phyloP scores from a whole-genome alignment of 306 rosid genomes.

The Sophora flavescens region DNA sequence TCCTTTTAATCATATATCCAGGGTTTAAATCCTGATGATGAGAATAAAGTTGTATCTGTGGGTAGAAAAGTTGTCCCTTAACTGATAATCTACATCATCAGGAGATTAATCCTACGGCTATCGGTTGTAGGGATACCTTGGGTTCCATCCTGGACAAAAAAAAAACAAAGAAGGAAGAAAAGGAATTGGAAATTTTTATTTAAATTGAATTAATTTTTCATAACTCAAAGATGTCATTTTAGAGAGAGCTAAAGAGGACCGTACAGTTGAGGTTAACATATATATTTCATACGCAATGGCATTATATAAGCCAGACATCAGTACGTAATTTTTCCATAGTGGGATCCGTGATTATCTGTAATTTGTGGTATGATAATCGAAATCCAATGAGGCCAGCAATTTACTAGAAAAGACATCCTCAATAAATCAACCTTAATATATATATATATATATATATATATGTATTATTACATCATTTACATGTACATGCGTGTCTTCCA shows the following conservation, averaged over 20 bases:
- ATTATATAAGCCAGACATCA: neutral
- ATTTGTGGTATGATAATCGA: neutral
- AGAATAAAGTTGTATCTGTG: too few relatives aligned
- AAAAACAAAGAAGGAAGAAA: neutral
- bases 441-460: too few relatives aligned
- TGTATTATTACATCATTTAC: neutral
- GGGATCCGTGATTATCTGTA: neutral
- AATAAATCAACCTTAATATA: neutral
- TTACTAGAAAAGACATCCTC: neutral
- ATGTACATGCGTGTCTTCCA: too few relatives aligned
- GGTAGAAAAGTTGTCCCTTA: too few relatives aligned
- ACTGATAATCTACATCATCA: too few relatives aligned
- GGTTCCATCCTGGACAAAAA: too few relatives aligned
- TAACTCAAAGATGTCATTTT: neutral
- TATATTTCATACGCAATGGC: slow-evolving; percentile 1
- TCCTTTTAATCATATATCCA: too few relatives aligned
- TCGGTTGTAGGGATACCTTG: too few relatives aligned
- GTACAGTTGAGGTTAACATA: neutral
- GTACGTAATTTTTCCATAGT: neutral
- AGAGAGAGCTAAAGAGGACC: neutral
- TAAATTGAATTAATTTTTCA: neutral
- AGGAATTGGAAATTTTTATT: neutral
- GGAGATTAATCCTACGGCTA: too few relatives aligned
- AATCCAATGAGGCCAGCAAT: slow-evolving; percentile 14
- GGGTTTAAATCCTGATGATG: too few relatives aligned